Evolutionary conservation across 2,329 filamentous ascomycete species (phyloP).

Genomic region (Pseudogymnoascus sp.): DNA sequence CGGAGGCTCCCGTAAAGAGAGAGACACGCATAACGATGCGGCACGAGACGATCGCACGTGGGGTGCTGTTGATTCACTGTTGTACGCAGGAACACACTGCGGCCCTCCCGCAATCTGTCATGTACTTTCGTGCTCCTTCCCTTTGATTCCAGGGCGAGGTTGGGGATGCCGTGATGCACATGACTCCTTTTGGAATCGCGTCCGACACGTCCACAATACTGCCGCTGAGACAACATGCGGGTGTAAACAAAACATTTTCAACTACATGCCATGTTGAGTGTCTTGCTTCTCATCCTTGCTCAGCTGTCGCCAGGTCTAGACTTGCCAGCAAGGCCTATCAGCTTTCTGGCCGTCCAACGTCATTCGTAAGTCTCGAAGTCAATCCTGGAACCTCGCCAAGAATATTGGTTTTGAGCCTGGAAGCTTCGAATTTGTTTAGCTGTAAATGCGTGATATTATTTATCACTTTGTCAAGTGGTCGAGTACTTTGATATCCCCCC

Average conservation of each 20-base stretch:
- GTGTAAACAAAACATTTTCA: neutral
- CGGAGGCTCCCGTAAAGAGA: neutral
- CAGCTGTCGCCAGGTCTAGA: neutral
- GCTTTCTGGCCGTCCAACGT: neutral
- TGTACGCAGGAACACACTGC: neutral
- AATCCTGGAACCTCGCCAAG: neutral
- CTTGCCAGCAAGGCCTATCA: neutral
- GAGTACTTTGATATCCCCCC: too few species aligned
- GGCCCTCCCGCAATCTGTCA: neutral
- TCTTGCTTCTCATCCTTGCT: neutral
- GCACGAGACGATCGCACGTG: slow-evolving; percentile 3
- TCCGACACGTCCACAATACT: neutral
- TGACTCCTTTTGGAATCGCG: neutral
- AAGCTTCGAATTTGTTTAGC: neutral
- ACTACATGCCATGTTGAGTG: neutral
- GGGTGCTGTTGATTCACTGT: neutral
- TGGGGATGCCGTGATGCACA: neutral
- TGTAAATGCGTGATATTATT: neutral
- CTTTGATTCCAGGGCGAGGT: neutral
- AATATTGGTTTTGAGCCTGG: neutral
- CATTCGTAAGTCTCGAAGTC: neutral
- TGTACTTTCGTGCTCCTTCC: neutral
- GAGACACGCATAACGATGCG: neutral
- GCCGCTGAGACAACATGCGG: neutral
- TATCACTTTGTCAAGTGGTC: neutral